These are phyloP conservation scores for Pythium sp. DNA, from an alignment of 352 stramenopile species.

Conservation along the genomic window DNA sequence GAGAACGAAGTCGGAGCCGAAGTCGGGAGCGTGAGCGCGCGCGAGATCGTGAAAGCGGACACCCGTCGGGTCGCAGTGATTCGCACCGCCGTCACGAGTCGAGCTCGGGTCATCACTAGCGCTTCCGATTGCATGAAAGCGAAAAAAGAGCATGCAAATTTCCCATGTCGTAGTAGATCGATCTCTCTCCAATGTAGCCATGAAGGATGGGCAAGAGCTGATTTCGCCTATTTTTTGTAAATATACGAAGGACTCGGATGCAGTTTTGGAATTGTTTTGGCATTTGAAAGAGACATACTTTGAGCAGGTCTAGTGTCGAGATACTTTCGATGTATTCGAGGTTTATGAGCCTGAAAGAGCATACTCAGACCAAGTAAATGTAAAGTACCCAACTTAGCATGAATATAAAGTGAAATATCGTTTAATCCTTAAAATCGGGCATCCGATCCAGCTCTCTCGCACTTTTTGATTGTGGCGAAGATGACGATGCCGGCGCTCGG, in stretches of 20 bases:
- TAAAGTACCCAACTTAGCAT: not conserved
- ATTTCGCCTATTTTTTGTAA: not conserved
- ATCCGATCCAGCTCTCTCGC: not conserved
- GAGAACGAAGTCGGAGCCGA: conserved; percentile 21
- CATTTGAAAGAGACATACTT: not conserved
- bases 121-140: not conserved
- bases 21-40: conserved; percentile 18
- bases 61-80: conserved; percentile 4
- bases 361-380: not conserved
- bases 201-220: not conserved
- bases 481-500: not conserved
- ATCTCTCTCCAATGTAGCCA: not conserved
- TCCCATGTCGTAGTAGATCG: not conserved
- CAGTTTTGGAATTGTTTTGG: not conserved
- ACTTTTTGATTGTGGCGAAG: conserved; percentile 6
- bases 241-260: not conserved
- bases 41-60: conserved; percentile 16
- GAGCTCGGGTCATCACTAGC: not conserved
- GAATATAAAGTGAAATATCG: not conserved
- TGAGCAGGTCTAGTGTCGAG: not conserved
- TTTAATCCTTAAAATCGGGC: not conserved
- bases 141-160: not conserved
- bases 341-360: not conserved
- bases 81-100: conserved; percentile 5
- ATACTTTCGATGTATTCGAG: not conserved